phyloP scores from a whole-genome alignment of 345 rosid species.

The Euphorbia lathyris region DNA sequence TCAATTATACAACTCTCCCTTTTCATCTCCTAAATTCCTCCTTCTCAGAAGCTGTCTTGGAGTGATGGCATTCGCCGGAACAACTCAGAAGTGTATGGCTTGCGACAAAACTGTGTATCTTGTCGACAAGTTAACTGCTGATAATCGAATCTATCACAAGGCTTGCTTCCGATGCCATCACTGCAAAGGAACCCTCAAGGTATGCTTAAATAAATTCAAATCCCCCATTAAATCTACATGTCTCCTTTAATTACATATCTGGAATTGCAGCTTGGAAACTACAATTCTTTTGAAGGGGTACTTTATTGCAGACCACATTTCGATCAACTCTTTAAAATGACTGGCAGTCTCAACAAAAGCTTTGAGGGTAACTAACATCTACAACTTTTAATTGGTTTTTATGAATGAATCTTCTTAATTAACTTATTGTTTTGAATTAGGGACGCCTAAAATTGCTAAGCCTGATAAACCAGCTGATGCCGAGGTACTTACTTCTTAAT shows the following conservation, averaged over 20 bases:
- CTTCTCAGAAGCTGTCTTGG: slow-evolving; percentile 17
- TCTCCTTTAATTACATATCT: too few relatives aligned
- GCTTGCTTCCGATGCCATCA: slow-evolving; percentile 99
- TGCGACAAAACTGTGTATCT: slow-evolving; percentile 96
- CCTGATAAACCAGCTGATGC: slow-evolving; percentile 69
- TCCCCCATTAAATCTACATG: too few relatives aligned
- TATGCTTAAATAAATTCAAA: too few relatives aligned
- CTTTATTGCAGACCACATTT: slow-evolving; percentile 97
- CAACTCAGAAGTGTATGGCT: slow-evolving; percentile 98
- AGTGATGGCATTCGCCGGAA: slow-evolving; percentile 97
- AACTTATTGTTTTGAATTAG: slow-evolving; percentile 25
- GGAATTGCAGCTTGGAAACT: slow-evolving; percentile 91
- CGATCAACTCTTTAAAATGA: slow-evolving; percentile 92
- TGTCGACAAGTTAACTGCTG: slow-evolving; percentile 97
- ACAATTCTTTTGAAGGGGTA: slow-evolving; percentile 98
- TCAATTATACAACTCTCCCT: slow-evolving; percentile 41
- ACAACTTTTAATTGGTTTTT: too few relatives aligned
- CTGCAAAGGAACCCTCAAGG: slow-evolving; percentile 99
- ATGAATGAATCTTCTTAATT: too few relatives aligned
- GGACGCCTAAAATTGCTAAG: slow-evolving; percentile 84
- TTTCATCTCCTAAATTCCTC: too few relatives aligned
- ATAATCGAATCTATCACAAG: slow-evolving; percentile 83
- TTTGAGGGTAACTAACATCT: slow-evolving; percentile 61
- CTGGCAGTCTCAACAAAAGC: slow-evolving; percentile 97
- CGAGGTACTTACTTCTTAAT: slow-evolving; percentile 53